Base-by-base conservation (phyloP, 345 rosid genomes). In the Orychophragmus violaceus region DNA sequence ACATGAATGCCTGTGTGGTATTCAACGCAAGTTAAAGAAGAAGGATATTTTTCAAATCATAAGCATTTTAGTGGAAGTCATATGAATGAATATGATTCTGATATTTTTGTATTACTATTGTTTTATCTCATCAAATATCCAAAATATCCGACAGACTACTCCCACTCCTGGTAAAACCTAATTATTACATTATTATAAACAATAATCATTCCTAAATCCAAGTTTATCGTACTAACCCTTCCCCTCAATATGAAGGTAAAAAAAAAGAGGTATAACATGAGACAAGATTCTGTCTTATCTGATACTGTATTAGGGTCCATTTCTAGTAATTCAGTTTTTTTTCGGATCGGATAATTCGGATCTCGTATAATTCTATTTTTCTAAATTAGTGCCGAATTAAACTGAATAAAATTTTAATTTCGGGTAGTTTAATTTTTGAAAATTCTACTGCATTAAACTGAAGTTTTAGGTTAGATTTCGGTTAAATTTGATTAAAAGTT, bases 141-240 rank as follows among this genome's bases (percentile, higher is more conserved):
- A 59, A 64, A 42, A 44, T 62, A 73, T 66, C 59, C 66, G 72
- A n/a, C n/a, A n/a, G n/a, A 73, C 77, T 65, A 66, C 61, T 65
- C 24, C 71, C 61, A 64, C 71, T 55, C 61, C 24, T 62, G 29
- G 64, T 45, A 71, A 71, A 18, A 63, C 75, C 50, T 59, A 42
- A 73, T 50, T 59, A 66, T 66, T 66, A 52, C 62, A 58, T 41
- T 41, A 41, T 7, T 41, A 3, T 23, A 3, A 23, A 59, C 30
- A 49, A 57, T 64, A 57, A 72, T 58, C 66, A 72, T 64, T 37
- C 59, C 54, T 64, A 64, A 72, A 72, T 49, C 53, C 61, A 72
- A 72, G 66, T 64, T 57, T 58, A 64, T 64, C 59, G 57, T 64
- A 13, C 58, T 45, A 72, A 64, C 56, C 62, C 24, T 54, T 36